A percentile compares a stretch with the other conserved stretches of the same genome.
These are phyloP conservation scores for Ammopiptanthus mongolicus DNA, from an alignment of 306 rosid genomes.

Conservation along the genomic window DNA sequence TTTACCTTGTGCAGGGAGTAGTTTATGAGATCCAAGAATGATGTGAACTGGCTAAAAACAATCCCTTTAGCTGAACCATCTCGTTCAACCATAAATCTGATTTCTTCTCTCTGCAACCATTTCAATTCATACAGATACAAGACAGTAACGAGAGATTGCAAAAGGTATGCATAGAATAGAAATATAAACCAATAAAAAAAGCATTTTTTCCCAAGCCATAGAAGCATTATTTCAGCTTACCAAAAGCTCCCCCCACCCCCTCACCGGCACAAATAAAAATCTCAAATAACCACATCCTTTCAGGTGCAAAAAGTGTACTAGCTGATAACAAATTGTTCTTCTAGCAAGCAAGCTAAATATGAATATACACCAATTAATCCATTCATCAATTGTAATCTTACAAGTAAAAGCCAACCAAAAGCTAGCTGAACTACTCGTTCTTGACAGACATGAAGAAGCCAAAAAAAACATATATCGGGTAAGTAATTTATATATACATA, in stretches of 20 bases:
- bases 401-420: not conserved
- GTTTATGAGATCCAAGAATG: slow-evolving; percentile 92
- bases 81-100: slow-evolving; percentile 83
- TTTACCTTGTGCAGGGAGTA: slow-evolving; percentile 72
- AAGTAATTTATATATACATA: slow-evolving; percentile 33
- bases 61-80: slow-evolving; percentile 96
- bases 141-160: not conserved
- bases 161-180: not conserved
- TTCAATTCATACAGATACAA: slow-evolving; percentile 10
- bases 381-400: not conserved
- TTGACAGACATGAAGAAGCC: not conserved
- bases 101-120: slow-evolving; percentile 80
- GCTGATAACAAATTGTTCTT: not conserved
- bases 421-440: not conserved
- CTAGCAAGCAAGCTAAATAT: not conserved
- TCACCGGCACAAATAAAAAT: not conserved
- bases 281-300: not conserved
- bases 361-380: not conserved
- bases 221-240: not conserved
- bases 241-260: too few relatives aligned
- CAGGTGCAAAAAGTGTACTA: not conserved
- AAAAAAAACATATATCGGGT: not conserved
- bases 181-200: not conserved
- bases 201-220: not conserved
- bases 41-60: slow-evolving; percentile 93